phyloP scores from a whole-genome alignment of 495 filamentous ascomycete genomes.

The Hypoxylon intermedium region DNA sequence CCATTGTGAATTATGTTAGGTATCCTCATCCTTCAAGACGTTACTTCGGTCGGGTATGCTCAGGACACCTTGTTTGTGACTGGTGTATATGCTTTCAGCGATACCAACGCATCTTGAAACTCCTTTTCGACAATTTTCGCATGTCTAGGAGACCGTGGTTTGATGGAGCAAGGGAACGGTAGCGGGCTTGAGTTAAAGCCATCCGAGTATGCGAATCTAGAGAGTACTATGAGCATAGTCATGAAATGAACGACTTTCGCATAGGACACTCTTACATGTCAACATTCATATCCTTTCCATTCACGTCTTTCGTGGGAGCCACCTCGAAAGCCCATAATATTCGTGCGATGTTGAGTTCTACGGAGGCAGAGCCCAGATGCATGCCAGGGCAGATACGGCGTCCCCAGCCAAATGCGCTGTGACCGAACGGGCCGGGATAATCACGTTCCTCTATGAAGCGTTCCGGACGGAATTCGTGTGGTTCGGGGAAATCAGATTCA shows the following conservation, averaged over 20 bases:
- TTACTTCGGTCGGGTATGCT: neutral
- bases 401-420: conserved; percentile 66
- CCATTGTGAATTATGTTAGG: no score
- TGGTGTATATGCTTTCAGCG: conserved; percentile 43
- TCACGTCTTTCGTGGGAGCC: conserved; percentile 51
- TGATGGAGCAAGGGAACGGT: conserved; percentile 56
- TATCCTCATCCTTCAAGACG: no score
- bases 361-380: conserved; percentile 56
- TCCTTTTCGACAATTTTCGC: conserved; percentile 42
- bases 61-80: conserved; percentile 28
- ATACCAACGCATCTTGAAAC: conserved; percentile 32
- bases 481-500: conserved; percentile 63
- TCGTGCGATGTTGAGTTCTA: conserved; percentile 60
- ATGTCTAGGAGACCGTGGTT: conserved; percentile 45
- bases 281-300: conserved; percentile 56
- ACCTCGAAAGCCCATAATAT: conserved; percentile 61
- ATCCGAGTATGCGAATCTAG: conserved; percentile 57
- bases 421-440: conserved; percentile 60
- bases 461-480: conserved; percentile 58
- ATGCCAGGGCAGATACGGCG: conserved; percentile 64
- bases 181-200: conserved; percentile 61
- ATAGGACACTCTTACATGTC: conserved; percentile 47
- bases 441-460: conserved; percentile 50
- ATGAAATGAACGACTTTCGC: neutral
- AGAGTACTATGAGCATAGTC: neutral